Conservation (phyloP, 208 protist species). For the Trypanosomatidae sp. region DNA sequence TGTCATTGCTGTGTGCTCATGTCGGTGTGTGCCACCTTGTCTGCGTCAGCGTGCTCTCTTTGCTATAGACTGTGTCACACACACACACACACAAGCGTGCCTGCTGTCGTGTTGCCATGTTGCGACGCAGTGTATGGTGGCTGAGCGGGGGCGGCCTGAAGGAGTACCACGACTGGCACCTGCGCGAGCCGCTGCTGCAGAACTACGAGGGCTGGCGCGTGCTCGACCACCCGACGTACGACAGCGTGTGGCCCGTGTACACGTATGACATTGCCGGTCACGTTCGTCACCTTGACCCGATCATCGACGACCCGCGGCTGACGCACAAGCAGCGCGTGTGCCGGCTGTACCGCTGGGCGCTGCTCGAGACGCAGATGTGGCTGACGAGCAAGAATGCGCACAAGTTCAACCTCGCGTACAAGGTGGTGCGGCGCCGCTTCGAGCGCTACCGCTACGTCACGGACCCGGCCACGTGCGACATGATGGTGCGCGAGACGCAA, state of each 20-base stretch:
- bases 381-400: slow-evolving; percentile 73
- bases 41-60: too few species aligned
- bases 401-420: slow-evolving; percentile 86
- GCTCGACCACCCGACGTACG: slow-evolving; percentile 83
- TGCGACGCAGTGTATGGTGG: slow-evolving; percentile 56
- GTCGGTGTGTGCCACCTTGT: neutral
- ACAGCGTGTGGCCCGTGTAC: slow-evolving; percentile 65
- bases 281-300: slow-evolving; percentile 82
- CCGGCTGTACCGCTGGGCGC: slow-evolving; percentile 80
- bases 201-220: slow-evolving; percentile 90
- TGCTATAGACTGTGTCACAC: too few species aligned
- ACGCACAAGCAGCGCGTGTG: slow-evolving; percentile 89
- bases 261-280: slow-evolving; percentile 65
- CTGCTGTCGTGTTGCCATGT: too few species aligned
- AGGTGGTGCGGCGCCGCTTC: slow-evolving; percentile 76
- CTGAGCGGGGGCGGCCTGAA: slow-evolving; percentile 68
- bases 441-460: slow-evolving; percentile 85
- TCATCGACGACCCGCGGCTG: slow-evolving; percentile 86
- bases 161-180: slow-evolving; percentile 88
- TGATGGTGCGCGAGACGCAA: slow-evolving; percentile 88
- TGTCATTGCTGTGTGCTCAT: neutral
- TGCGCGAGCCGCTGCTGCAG: slow-evolving; percentile 81
- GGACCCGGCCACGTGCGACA: slow-evolving; percentile 81
- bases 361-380: slow-evolving; percentile 86
- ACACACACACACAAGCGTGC: too few species aligned